Conservation (phyloP, 2,329 filamentous ascomycete species). For the Xylariaceae sp. region DNA sequence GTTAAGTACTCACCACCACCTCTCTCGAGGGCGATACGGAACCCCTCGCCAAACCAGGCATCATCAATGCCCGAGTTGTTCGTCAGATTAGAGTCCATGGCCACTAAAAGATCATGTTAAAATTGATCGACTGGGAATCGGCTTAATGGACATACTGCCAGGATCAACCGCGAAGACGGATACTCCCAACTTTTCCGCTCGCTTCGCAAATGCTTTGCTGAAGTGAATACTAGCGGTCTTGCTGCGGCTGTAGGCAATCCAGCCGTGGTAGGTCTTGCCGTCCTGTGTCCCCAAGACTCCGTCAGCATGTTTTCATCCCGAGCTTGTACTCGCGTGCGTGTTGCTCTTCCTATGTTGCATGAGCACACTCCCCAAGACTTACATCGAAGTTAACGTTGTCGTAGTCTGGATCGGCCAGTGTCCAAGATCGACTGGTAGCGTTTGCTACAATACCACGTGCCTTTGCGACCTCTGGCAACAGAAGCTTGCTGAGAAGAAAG, state of each 20-base stretch:
- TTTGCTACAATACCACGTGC: not conserved
- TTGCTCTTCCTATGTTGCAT: not conserved
- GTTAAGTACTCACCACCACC: not conserved
- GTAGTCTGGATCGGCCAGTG: constrained; percentile 26
- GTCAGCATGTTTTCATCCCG: not conserved
- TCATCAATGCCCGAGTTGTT: not conserved
- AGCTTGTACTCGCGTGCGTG: not conserved
- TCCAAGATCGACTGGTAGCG: constrained; percentile 35
- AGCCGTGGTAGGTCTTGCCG: constrained; percentile 35
- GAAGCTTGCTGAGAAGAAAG: constrained; percentile 42
- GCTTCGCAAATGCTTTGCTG: constrained; percentile 32
- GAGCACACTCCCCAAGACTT: not conserved
- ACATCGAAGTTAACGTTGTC: constrained; percentile 37
- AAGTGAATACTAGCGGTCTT: constrained; percentile 45
- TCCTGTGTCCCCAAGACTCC: constrained; percentile 10
- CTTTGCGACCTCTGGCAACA: constrained; percentile 19
- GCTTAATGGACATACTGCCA: not conserved
- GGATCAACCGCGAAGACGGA: constrained; percentile 28
- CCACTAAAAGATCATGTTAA: not conserved
- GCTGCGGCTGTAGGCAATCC: constrained; percentile 42
- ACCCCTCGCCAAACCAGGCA: not conserved
- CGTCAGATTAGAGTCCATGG: not conserved
- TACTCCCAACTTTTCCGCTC: constrained; percentile 29
- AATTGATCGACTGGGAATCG: too few relatives aligned
- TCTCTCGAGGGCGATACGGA: not conserved